Conservation (phyloP, 768 basidiomycete species). For the Lactarius vividus region DNA sequence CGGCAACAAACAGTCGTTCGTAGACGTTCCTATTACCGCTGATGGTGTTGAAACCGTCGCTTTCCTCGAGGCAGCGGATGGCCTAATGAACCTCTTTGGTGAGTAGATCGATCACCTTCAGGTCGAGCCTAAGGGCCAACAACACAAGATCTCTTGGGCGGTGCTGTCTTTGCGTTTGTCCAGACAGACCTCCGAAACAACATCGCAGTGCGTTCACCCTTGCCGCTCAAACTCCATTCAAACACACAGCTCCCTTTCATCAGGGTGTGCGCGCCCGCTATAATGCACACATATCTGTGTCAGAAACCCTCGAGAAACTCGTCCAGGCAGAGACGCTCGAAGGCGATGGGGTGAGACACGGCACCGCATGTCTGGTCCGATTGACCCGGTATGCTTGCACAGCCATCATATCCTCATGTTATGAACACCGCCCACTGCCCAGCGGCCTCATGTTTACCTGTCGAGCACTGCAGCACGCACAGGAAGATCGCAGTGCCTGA, state of each 20-base stretch:
- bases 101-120: slow-evolving; percentile 29
- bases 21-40: slow-evolving; percentile 73
- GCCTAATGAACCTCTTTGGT: slow-evolving; percentile 75
- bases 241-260: background rate
- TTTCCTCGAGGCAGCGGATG: slow-evolving; percentile 89
- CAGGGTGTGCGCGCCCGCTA: slow-evolving; percentile 67
- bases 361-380: slow-evolving; percentile 60
- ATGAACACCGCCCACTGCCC: background rate
- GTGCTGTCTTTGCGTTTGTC: slow-evolving; percentile 69
- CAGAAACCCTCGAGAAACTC: slow-evolving; percentile 58
- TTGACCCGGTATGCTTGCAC: slow-evolving; percentile 53
- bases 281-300: slow-evolving; percentile 42
- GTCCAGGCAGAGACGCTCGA: slow-evolving; percentile 50
- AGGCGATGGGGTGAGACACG: slow-evolving; percentile 40
- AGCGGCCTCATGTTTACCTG: slow-evolving; percentile 71
- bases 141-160: slow-evolving; percentile 59
- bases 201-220: slow-evolving; percentile 47
- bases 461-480: slow-evolving; percentile 64
- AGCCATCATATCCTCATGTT: slow-evolving; percentile 9
- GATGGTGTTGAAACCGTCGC: slow-evolving; percentile 73
- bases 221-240: background rate
- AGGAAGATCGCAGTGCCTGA: slow-evolving; percentile 50
- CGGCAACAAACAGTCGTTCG: slow-evolving; percentile 65
- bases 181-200: slow-evolving; percentile 69
- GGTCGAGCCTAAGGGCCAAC: background rate